Evolutionary conservation across 352 stramenopile species (phyloP).

Genomic region (Phytophthora capsici): DNA sequence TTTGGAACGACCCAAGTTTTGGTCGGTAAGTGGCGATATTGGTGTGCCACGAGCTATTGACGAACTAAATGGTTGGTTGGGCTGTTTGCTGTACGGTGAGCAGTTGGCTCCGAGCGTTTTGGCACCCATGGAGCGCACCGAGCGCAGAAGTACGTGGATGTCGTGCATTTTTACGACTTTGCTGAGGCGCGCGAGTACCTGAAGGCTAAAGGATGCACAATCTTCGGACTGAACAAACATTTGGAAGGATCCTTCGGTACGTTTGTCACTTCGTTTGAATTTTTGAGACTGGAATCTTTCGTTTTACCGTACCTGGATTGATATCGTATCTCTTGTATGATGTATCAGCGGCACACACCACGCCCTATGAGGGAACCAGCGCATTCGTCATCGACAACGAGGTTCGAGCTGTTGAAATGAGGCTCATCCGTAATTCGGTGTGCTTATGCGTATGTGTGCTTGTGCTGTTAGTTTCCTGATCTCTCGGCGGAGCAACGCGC

Average conservation of each 20-base stretch:
- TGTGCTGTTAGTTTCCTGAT: conserved; percentile 39
- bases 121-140: conserved; percentile 78
- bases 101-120: conserved; percentile 81
- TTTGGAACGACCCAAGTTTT: conserved; percentile 79
- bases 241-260: conserved; percentile 32
- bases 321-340: conserved; percentile 16
- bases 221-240: conserved; percentile 59
- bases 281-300: conserved; percentile 12
- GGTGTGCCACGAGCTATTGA: conserved; percentile 1
- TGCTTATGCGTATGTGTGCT: not conserved
- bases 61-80: conserved; percentile 17
- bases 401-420: conserved; percentile 28
- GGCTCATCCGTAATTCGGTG: not conserved
- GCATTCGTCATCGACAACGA: conserved; percentile 86
- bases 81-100: not conserved
- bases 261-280: conserved; percentile 9
- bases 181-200: conserved; percentile 64
- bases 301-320: conserved; percentile 1
- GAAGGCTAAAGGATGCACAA: conserved; percentile 57
- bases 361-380: conserved; percentile 56
- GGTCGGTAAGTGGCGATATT: conserved; percentile 51
- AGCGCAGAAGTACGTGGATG: conserved; percentile 82
- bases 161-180: conserved; percentile 79
- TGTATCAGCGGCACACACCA: conserved; percentile 55
- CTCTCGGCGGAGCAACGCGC: conserved; percentile 65